A percentile compares a stretch with the other conserved stretches of the same genome.
phyloP scores from a whole-genome alignment of 768 basidiomycete genomes.

The Pulveroboletus frians region DNA sequence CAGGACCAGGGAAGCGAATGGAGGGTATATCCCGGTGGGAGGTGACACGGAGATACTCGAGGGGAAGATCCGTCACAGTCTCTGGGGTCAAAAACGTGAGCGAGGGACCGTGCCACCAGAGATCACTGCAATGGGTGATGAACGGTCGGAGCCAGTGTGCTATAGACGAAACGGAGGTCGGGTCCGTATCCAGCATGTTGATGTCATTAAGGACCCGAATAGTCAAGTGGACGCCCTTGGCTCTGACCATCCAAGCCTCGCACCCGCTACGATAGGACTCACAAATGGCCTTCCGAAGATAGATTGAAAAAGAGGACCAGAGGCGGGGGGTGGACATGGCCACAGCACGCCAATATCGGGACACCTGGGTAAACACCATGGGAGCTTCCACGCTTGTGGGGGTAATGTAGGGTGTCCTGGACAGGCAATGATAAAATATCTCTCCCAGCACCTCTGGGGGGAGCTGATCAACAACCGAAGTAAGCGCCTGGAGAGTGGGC shows the following conservation, averaged over 20 bases:
- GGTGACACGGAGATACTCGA: constrained; percentile 22
- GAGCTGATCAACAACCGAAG: constrained; percentile 13
- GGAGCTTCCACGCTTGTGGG: constrained; percentile 20
- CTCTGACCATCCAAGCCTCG: constrained; percentile 25
- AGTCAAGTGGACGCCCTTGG: constrained; percentile 24
- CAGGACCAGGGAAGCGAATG: constrained; percentile 15
- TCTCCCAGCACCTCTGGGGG: constrained; percentile 31
- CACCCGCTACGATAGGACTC: constrained; percentile 16
- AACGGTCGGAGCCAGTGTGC: constrained; percentile 22
- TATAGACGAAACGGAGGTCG: neutral
- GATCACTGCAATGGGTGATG: constrained; percentile 20
- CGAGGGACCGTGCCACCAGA: constrained; percentile 32
- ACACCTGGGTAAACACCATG: constrained; percentile 26
- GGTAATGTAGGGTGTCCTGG: constrained; percentile 20
- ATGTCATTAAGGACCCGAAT: constrained; percentile 27
- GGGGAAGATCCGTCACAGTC: neutral
- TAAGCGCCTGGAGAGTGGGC: constrained; percentile 20
- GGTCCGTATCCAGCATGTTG: constrained; percentile 7
- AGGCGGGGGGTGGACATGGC: constrained; percentile 29
- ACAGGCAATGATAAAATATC: constrained; percentile 28
- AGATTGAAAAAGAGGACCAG: constrained; percentile 28
- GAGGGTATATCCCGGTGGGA: constrained; percentile 10
- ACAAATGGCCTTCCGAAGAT: constrained; percentile 9
- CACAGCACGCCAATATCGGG: constrained; percentile 29
- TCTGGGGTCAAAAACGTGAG: constrained; percentile 15